These are phyloP conservation scores for Ajuga chamaepitys DNA, from an alignment of 257 asterid species.

Conservation along the genomic window DNA sequence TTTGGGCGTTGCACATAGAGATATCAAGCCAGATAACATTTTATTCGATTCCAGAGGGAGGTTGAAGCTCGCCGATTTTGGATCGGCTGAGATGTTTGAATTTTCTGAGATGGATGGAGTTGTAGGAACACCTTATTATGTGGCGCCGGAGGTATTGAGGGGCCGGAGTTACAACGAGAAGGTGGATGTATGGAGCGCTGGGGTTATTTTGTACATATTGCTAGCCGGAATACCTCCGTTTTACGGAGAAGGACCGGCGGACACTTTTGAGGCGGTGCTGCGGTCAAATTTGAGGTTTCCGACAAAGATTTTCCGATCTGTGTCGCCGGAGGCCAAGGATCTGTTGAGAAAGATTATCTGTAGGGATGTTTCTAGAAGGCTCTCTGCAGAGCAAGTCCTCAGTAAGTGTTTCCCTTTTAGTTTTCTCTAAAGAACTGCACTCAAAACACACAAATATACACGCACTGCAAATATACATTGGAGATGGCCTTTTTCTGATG, in stretches of 20 bases:
- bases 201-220: conserved; percentile 77
- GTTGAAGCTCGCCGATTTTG: conserved; percentile 82
- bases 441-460: too few species aligned
- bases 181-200: conserved; percentile 92
- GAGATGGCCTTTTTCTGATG: neutral
- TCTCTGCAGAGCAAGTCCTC: conserved; percentile 86
- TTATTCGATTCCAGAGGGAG: conserved; percentile 55
- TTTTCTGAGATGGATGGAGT: conserved; percentile 57
- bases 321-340: conserved; percentile 79
- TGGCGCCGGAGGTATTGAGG: conserved; percentile 84
- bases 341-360: conserved; percentile 84
- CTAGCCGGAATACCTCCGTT: conserved; percentile 84
- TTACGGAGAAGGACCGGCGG: conserved; percentile 60
- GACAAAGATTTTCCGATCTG: conserved; percentile 47
- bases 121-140: conserved; percentile 90
- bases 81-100: conserved; percentile 76
- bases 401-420: conserved; percentile 31
- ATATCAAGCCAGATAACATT: conserved; percentile 81
- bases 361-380: conserved; percentile 49
- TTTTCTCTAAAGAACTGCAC: neutral
- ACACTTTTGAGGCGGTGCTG: conserved; percentile 75
- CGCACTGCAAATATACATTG: too few species aligned
- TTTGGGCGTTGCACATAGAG: conserved; percentile 67
- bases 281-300: conserved; percentile 79
- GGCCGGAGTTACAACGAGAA: conserved; percentile 73